Evolutionary conservation across 306 rosid species (phyloP), one percentile per base, ranked within the genome.

Genomic region (Medicago lupulina): DNA sequence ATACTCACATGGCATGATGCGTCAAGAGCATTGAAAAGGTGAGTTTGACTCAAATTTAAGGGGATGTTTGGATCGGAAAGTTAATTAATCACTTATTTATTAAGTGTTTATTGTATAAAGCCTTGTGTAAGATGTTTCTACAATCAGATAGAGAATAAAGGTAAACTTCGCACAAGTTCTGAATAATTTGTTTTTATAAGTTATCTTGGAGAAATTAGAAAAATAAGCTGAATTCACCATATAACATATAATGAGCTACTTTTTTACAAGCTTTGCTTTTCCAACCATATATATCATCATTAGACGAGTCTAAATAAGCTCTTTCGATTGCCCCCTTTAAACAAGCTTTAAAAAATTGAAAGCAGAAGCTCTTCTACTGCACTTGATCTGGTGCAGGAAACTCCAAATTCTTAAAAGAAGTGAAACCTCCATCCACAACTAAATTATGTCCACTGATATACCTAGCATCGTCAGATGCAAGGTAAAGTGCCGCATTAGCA

Each of bases 401-500:
- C 15, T 25, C 60, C 34, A 90, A 67, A 39, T 23, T 86, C 87
- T 92, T 95, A 83, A 95, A 90, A 80, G 89, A 88, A 18, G 97
- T 89, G 77, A 92, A 90, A 67, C 92, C 97, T 21, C 98, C 98
- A 84, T 95, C 97, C 34, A 92, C 91, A 74, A 95, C 90, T 82
- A 95, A 80, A 80, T 88, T 90, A 70, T 86, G 98, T 1, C 96
- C 98, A 75, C 77, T 92, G 40, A 92, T 88, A 75, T 90, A 95
- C 76, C 86, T 90, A 41, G 97, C 93, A 54, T 95, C 85, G 79
- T 87, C 90, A 10, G 97, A 89, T 10, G 83, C 98, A 80, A 92
- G 92, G 82, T 68, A 95, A 49, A 95, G 84, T 16, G 97, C 97
- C 47, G 97, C 97, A 77, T 89, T 85, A 8, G 98, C 98, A 50